These are phyloP conservation scores for Coemansia sp. DNA, from an alignment of 192 early-diverging fungal genomes.

Conservation along the genomic window DNA sequence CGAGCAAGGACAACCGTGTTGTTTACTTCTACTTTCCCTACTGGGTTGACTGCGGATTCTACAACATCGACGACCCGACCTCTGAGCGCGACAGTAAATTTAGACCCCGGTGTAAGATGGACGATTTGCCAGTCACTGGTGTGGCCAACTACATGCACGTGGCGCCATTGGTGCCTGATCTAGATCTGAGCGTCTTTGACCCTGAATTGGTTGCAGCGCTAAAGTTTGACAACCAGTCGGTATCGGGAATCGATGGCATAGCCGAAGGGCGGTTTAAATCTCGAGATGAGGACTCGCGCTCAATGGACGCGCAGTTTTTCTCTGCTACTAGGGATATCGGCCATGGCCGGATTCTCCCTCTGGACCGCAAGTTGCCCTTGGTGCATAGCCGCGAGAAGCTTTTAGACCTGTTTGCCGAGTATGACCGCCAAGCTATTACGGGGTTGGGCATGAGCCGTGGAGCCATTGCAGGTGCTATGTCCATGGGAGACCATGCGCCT, in stretches of 20 bases:
- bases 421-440: constrained; percentile 37
- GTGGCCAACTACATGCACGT: constrained; percentile 30
- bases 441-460: neutral
- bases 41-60: constrained; percentile 94
- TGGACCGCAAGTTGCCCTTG: constrained; percentile 4
- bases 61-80: constrained; percentile 48
- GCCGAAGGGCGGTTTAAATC: neutral
- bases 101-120: constrained; percentile 37
- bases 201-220: constrained; percentile 8
- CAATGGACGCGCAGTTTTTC: constrained; percentile 3
- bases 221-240: constrained; percentile 11
- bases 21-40: constrained; percentile 65
- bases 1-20: constrained; percentile 31
- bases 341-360: constrained; percentile 14
- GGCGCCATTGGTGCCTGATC: constrained; percentile 21
- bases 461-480: neutral
- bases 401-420: constrained; percentile 32
- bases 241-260: constrained; percentile 2
- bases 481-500: neutral
- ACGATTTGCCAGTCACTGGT: constrained; percentile 29
- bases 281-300: constrained; percentile 14
- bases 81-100: constrained; percentile 16
- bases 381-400: constrained; percentile 20
- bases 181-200: constrained; percentile 23
- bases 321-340: constrained; percentile 13